These are phyloP conservation scores for Cytospora piceicola DNA, from an alignment of 2,329 filamentous ascomycete species.

Conservation along the genomic window DNA sequence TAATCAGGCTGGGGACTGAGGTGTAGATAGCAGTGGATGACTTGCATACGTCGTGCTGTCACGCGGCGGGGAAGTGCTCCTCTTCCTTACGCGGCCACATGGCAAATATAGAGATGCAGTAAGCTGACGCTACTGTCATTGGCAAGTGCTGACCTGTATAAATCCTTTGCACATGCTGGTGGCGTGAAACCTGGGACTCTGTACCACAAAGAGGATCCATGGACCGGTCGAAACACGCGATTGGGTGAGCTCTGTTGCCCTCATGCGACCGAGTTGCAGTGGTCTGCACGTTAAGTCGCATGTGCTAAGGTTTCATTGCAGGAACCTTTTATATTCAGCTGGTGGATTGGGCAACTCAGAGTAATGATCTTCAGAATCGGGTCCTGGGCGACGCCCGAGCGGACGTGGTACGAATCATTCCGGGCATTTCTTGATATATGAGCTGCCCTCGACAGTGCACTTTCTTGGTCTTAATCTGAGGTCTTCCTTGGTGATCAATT, in stretches of 20 bases:
- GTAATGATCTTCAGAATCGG: neutral
- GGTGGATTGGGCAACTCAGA: neutral
- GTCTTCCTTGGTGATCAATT: neutral
- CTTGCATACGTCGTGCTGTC: neutral
- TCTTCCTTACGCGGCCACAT: neutral
- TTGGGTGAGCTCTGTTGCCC: neutral
- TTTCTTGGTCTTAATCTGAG: neutral
- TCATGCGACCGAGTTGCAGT: neutral
- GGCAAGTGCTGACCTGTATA: neutral
- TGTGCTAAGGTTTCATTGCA: neutral
- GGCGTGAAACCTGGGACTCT: neutral
- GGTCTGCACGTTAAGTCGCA: neutral
- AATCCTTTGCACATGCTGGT: neutral
- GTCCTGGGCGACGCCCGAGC: neutral
- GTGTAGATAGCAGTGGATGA: neutral
- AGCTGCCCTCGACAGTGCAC: neutral
- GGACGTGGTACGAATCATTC: neutral
- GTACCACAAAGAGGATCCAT: neutral
- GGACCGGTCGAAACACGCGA: neutral
- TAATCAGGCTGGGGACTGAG: neutral
- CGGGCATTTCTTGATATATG: neutral
- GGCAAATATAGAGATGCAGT: neutral
- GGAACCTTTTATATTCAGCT: neutral
- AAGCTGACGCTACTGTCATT: neutral
- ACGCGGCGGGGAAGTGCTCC: neutral